phyloP scores from a whole-genome alignment of 768 basidiomycete genomes.

The Suillus brevipes region DNA sequence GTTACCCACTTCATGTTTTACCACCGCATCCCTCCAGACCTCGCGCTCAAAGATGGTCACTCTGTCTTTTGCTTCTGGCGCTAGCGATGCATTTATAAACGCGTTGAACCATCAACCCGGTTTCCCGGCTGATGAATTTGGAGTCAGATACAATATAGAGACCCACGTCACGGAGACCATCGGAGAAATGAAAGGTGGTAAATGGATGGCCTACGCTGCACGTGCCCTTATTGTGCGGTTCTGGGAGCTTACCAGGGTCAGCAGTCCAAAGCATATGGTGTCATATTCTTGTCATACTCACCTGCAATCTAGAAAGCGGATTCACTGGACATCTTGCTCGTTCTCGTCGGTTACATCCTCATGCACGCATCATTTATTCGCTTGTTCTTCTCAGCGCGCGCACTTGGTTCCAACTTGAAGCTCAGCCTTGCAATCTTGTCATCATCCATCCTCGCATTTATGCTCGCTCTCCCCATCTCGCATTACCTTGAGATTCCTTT shows the following conservation, averaged over 20 bases:
- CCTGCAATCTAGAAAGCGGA: constrained; percentile 71
- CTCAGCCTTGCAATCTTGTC: constrained; percentile 71
- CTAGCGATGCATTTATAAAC: constrained; percentile 51
- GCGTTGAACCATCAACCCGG: constrained; percentile 34
- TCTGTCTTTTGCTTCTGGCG: constrained; percentile 49
- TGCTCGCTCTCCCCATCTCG: constrained; percentile 77
- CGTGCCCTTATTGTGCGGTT: constrained; percentile 75
- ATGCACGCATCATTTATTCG: constrained; percentile 97
- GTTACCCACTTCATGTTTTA: constrained; percentile 39
- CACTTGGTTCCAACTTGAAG: constrained; percentile 78
- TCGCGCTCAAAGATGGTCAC: constrained; percentile 46
- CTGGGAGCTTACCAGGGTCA: constrained; percentile 81
- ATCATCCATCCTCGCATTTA: constrained; percentile 78
- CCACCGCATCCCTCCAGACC: constrained; percentile 33
- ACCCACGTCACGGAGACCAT: constrained; percentile 48
- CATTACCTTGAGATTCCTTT: constrained; percentile 81
- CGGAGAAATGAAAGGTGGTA: constrained; percentile 74
- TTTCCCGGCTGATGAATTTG: constrained; percentile 37
- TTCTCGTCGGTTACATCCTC: constrained; percentile 88
- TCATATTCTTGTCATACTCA: constrained; percentile 14
- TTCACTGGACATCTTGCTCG: constrained; percentile 92
- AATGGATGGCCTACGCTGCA: constrained; percentile 89
- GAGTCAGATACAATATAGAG: constrained; percentile 54
- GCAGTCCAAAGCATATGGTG: constrained; percentile 19
- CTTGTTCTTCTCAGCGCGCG: constrained; percentile 83